Base-by-base conservation (phyloP, 805 yeast genomes). In the Cyberlindnera euphorbiiphila region DNA sequence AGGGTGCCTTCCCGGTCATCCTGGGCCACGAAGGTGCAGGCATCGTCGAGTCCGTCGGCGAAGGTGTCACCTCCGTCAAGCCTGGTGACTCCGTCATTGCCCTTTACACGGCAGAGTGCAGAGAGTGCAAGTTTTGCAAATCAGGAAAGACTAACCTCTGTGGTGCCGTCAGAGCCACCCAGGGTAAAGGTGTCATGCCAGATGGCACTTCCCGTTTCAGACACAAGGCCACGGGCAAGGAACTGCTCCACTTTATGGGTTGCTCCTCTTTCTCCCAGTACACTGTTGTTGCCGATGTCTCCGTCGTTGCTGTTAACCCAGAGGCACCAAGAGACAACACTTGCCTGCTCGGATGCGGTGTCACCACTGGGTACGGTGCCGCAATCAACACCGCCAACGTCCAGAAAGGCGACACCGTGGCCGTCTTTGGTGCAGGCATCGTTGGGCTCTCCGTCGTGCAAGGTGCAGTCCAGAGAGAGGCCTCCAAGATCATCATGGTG, bases 1-100 rank as follows among this genome's bases (percentile, higher is more conserved):
- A 93, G 68, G 98, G 98, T 54, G 85, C 82, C 11, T 88, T 88
- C 76, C 98, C 98, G 13, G 82, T 80, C 14, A 68, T 93, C 44
- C 72, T 94, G 55, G 99, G 99, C 46, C 99, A 93, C 66, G 99
- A 93, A 66, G 96, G 97, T 66, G 96, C 97, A 26, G 99, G 98
- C 58, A 71, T 86, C 45, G 98, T 93, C 30, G 98, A 91, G 70
- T 76, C 87, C 36, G 74, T 93, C 29, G 99, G 99, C 56, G 95
- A 85, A 59, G 97, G 85, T 49, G 98, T 93, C 43, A 80, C 88
- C 44, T 76, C 66, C 56, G 96, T 91, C 53, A 85, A 87, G 68
- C 81, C 72, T 25, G 99, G 99, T 51, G 98, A 93, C 65, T 82
- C 81, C 50, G 99, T 93, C 45, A 76, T 94, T 54, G 89, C 94